Conservation (phyloP, 2,329 filamentous ascomycete species). For the Fusarium concolor region DNA sequence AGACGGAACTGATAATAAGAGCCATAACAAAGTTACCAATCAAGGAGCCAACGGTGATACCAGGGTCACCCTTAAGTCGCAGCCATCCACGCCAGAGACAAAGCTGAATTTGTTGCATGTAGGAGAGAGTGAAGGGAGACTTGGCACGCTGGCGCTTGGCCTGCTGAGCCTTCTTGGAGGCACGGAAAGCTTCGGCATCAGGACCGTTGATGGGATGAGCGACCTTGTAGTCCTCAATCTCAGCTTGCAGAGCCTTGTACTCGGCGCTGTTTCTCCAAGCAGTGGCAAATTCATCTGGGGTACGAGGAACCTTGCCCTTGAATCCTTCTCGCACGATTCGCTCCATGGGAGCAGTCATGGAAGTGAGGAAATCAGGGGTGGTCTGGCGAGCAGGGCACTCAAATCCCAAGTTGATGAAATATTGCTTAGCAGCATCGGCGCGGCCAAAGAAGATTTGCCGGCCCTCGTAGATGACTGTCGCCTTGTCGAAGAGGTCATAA, state of each 20-base stretch:
- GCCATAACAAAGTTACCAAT: constrained; percentile 81
- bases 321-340: constrained; percentile 67
- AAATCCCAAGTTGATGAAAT: constrained; percentile 76
- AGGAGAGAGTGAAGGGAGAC: constrained; percentile 87
- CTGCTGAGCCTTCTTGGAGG: constrained; percentile 65
- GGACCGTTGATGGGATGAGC: constrained; percentile 65
- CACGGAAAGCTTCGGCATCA: constrained; percentile 68
- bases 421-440: constrained; percentile 68
- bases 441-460: constrained; percentile 73
- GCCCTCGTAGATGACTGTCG: constrained; percentile 68
- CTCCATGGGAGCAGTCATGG: constrained; percentile 71
- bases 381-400: constrained; percentile 74
- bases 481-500: constrained; percentile 74
- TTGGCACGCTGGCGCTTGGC: constrained; percentile 69
- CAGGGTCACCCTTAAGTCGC: constrained; percentile 80
- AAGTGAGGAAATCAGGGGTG: constrained; percentile 78
- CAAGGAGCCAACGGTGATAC: constrained; percentile 74
- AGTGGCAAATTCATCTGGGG: constrained; percentile 70
- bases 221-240: constrained; percentile 67
- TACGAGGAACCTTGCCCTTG: constrained; percentile 67
- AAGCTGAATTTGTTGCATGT: constrained; percentile 77
- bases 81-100: constrained; percentile 86
- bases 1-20: constrained; percentile 82
- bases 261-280: constrained; percentile 68
- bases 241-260: constrained; percentile 62